A percentile compares a stretch with the other conserved stretches of the same genome.
Conservation (phyloP, 1,284 basidiomycete species). For the Cryptococcus sp. region DNA sequence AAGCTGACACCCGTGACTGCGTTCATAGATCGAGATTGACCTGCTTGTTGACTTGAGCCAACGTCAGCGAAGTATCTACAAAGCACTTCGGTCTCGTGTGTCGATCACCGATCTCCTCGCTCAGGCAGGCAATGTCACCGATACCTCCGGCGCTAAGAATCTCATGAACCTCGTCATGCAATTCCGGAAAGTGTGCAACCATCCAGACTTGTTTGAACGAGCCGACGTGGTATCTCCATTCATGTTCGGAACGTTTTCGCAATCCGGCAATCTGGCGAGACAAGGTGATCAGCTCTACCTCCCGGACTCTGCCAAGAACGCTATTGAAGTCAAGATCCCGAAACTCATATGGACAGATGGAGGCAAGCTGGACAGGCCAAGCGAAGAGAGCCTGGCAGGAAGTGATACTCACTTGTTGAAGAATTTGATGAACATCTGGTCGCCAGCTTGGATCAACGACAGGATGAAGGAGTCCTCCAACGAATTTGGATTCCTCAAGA, state of each 20-base stretch:
- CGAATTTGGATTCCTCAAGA: constrained; percentile 72
- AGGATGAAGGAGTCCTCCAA: constrained; percentile 61
- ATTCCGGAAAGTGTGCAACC: constrained; percentile 99
- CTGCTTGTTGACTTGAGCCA: constrained; percentile 93
- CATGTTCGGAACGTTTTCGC: constrained; percentile 81
- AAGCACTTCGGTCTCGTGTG: constrained; percentile 84
- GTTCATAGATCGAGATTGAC: constrained; percentile 85
- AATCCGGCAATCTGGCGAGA: constrained; percentile 75
- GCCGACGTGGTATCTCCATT: constrained; percentile 94
- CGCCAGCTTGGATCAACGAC: constrained; percentile 71
- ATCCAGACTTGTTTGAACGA: constrained; percentile 96
- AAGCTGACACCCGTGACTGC: background rate
- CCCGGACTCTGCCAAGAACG: constrained; percentile 75
- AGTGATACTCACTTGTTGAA: constrained; percentile 65
- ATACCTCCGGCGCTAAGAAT: constrained; percentile 63
- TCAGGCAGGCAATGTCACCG: constrained; percentile 80
- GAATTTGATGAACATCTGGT: constrained; percentile 90
- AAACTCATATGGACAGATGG: constrained; percentile 76
- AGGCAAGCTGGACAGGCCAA: constrained; percentile 69
- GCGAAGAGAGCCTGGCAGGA: constrained; percentile 59
- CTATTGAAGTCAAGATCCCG: constrained; percentile 79
- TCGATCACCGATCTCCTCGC: constrained; percentile 93
- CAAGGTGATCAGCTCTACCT: constrained; percentile 82
- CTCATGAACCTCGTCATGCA: constrained; percentile 99
- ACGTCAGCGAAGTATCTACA: constrained; percentile 90